Percentiles rank a stretch among this genome's conserved stretches.
Conservation (phyloP, 768 basidiomycete genomes). For the Leccinellum luteum region DNA sequence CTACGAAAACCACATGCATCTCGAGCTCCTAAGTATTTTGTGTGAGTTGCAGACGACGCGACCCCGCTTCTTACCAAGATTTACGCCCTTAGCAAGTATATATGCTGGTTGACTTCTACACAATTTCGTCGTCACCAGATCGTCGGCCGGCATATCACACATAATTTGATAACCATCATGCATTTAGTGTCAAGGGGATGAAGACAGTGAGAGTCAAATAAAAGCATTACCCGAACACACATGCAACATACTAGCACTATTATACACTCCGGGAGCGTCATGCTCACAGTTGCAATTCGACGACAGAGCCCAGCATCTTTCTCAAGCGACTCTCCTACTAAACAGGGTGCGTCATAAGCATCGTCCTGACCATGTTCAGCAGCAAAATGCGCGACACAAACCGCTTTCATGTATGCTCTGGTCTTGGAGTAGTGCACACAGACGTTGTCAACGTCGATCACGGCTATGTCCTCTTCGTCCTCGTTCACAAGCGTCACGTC, state of each 20-base stretch:
- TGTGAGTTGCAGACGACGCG: background rate
- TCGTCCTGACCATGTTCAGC: background rate
- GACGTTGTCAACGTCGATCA: constrained; percentile 20
- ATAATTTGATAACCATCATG: background rate
- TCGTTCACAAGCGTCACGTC: constrained; percentile 30
- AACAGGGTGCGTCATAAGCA: constrained; percentile 1
- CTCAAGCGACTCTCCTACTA: constrained; percentile 16
- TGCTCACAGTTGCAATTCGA: constrained; percentile 15
- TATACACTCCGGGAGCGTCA: background rate
- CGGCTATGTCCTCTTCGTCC: constrained; percentile 11
- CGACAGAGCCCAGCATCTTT: constrained; percentile 8
- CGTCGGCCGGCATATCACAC: background rate
- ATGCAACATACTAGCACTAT: background rate
- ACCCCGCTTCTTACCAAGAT: too few relatives aligned
- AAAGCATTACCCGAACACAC: background rate
- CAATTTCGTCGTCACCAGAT: background rate
- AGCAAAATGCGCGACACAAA: constrained; percentile 7
- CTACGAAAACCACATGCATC: too few relatives aligned
- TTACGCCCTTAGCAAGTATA: background rate
- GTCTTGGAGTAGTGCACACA: constrained; percentile 17
- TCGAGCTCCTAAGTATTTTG: too few relatives aligned
- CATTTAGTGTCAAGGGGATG: background rate
- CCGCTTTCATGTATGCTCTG: constrained; percentile 23
- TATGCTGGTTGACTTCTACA: background rate
- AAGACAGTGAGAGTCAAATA: background rate